Conservation (phyloP, 257 asterid species). For the Solanum sejunctum region DNA sequence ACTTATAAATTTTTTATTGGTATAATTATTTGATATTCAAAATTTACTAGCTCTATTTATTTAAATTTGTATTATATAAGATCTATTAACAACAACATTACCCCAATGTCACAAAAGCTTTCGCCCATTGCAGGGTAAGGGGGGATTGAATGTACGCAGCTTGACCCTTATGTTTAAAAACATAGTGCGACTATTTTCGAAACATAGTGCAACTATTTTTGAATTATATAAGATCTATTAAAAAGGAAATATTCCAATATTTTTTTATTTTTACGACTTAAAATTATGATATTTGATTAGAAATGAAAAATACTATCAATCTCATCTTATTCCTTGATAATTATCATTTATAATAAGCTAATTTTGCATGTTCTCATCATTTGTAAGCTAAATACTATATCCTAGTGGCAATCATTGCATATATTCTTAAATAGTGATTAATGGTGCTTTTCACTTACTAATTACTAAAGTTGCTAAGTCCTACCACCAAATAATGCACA, state of each 20-base stretch:
- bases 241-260: too few relatives aligned
- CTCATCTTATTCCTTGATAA: background rate
- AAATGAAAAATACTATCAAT: background rate
- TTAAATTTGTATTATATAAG: too few relatives aligned
- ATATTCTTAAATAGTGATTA: slow-evolving; percentile 1
- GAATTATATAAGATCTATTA: too few relatives aligned
- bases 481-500: background rate
- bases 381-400: background rate
- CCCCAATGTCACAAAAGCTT: too few relatives aligned
- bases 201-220: too few relatives aligned
- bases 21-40: too few relatives aligned
- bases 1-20: background rate
- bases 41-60: too few relatives aligned
- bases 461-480: background rate
- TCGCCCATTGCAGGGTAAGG: too few relatives aligned
- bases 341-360: background rate
- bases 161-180: too few relatives aligned
- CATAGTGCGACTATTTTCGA: too few relatives aligned
- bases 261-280: background rate
- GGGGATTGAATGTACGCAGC: too few relatives aligned
- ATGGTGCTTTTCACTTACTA: background rate
- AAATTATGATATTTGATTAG: background rate
- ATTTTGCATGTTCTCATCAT: background rate
- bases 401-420: slow-evolving; percentile 1
- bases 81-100: too few relatives aligned